Evolutionary conservation across 1,284 basidiomycete species (phyloP), one percentile per base, ranked within the genome.

Genomic region (Cryptococcus sp.): DNA sequence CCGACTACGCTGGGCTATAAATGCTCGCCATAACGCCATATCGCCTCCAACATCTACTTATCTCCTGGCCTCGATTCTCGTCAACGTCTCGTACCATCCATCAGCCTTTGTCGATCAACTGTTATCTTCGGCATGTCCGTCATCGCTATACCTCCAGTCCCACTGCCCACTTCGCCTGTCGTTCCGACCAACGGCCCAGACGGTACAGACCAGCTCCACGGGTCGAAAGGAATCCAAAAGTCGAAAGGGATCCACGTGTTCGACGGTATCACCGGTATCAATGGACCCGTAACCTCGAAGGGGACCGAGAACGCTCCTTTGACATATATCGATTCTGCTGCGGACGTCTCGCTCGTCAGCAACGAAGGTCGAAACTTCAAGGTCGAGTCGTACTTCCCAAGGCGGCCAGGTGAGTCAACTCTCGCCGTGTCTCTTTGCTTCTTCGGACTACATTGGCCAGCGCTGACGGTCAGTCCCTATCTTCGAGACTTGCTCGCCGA

Each of bases 371-470:
- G 50, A 35, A 34, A 49, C 11, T 61, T 63, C 52, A 52, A 51
- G 37, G 57, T 61, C 12, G 38, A 56, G 1, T 50, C 47, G 22
- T 58, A 48, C 43, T 41, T 54, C 24, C 52, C 43, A 53, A 52
- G 45, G 53, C 61, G 11, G 40, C 46, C 18, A 58, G 54, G 61
- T 63, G 53, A 50, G 59, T 53, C 23, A 26, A 34, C 22, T 35
- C 31, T 37, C 19, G 6, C 24, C 31, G 4, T 11, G 3, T 1
- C n/a, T 37, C n/a, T n/a, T n/a, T n/a, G n/a, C n/a, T n/a, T n/a
- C n/a, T n/a, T n/a, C n/a, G n/a, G n/a, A n/a, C n/a, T n/a, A n/a
- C n/a, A n/a, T n/a, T n/a, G 11, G 7, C 24, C 31, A 4, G 24
- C n/a, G 39, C 51, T 53, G 2, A 55, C 28, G 1, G 1, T 16